phyloP scores from a whole-genome alignment of 1,284 basidiomycete genomes.

The Crucibulum cyathiforme region DNA sequence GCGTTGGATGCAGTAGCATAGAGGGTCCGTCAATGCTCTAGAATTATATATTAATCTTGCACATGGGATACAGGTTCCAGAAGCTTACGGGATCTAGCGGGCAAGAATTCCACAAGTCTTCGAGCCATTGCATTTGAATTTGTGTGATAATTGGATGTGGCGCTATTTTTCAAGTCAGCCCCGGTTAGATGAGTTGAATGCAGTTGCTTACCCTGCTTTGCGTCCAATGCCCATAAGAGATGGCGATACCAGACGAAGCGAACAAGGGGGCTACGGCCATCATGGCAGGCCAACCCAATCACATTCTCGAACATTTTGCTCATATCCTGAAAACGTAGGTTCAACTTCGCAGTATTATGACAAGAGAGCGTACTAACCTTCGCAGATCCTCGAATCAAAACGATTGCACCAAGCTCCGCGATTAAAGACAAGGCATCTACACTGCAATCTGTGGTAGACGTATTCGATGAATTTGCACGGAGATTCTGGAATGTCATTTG shows the following conservation, averaged over 20 bases:
- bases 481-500: no score
- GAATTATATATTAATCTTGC: neutral
- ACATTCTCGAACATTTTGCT: constrained; percentile 30
- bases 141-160: constrained; percentile 35
- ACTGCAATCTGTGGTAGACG: neutral
- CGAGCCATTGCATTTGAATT: constrained; percentile 55
- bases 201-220: constrained; percentile 39
- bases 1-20: constrained; percentile 40
- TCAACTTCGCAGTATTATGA: neutral
- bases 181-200: neutral
- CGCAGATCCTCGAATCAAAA: neutral
- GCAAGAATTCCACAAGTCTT: constrained; percentile 48
- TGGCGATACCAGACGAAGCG: constrained; percentile 61
- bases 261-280: constrained; percentile 40
- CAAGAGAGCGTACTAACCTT: neutral
- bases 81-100: neutral
- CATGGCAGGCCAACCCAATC: constrained; percentile 42
- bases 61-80: neutral
- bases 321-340: neutral
- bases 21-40: constrained; percentile 37
- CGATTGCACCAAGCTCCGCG: constrained; percentile 23
- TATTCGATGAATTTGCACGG: neutral
- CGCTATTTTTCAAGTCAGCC: constrained; percentile 28
- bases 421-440: constrained; percentile 20
- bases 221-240: constrained; percentile 55